Evolutionary conservation across 192 early-diverging fungal species (phyloP).

Genomic region (Paraglomus brasilianum): DNA sequence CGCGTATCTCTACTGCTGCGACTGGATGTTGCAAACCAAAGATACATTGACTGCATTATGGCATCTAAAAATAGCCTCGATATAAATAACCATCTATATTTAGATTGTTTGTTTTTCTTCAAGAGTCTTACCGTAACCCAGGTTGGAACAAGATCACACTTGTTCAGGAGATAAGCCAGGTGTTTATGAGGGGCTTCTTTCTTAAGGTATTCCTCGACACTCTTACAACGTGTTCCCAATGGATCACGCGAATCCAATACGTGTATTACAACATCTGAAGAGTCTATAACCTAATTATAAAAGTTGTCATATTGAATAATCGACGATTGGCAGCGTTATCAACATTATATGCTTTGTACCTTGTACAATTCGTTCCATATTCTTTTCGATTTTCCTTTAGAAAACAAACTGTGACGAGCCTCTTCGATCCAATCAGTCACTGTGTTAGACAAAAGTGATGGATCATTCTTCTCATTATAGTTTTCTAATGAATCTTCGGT

Average conservation of each 20-base stretch:
- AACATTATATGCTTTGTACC: slow-evolving; percentile 36
- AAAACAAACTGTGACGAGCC: slow-evolving; percentile 84
- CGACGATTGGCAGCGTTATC: neutral
- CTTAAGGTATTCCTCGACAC: slow-evolving; percentile 88
- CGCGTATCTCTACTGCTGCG: slow-evolving; percentile 35
- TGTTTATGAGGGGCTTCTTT: slow-evolving; percentile 97
- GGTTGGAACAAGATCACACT: slow-evolving; percentile 97
- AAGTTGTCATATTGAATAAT: neutral
- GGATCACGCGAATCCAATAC: slow-evolving; percentile 99
- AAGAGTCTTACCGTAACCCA: slow-evolving; percentile 84
- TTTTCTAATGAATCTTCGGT: slow-evolving; percentile 65
- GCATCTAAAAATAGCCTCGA: slow-evolving; percentile 27
- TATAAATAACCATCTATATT: slow-evolving; percentile 6
- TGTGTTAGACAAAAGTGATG: slow-evolving; percentile 71
- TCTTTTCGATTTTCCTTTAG: slow-evolving; percentile 92
- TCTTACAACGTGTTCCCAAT: slow-evolving; percentile 89
- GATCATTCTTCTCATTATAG: slow-evolving; percentile 66
- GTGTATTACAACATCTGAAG: slow-evolving; percentile 92
- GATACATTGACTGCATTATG: slow-evolving; percentile 57
- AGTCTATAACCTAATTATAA: slow-evolving; percentile 75
- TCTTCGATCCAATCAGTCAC: slow-evolving; percentile 69
- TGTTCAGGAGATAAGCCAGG: slow-evolving; percentile 94
- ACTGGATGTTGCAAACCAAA: neutral
- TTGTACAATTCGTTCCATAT: slow-evolving; percentile 99
- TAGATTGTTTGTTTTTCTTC: neutral